Evolutionary conservation across 2,329 filamentous ascomycete genomes (phyloP), one percentile per base, ranked within the genome.

Genomic region (Aspergillus carbonarius): DNA sequence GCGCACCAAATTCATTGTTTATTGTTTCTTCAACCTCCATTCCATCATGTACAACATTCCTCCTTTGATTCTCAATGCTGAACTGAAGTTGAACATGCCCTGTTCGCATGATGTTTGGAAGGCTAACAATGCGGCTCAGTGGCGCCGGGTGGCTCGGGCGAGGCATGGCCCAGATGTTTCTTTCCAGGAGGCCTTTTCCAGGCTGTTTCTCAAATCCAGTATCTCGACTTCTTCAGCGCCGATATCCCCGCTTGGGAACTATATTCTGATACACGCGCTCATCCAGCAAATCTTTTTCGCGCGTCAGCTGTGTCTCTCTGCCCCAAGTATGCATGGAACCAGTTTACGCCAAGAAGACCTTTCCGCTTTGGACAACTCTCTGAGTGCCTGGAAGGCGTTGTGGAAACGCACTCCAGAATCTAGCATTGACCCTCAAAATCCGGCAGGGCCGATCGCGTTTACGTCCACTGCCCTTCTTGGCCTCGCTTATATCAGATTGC

Each of bases 21-120:
- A 85, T 69, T 80, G 82, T 69, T 80, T 86, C 63, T 83, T 84
- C 59, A 85, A 86, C 64, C 75, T 87, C 1, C 84, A 86, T 61
- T 84, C 81, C 34, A 84, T 87, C 55, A 84, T 84, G 64, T 87
- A 85, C 74, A 83, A 86, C 68, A 83, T 85, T 13, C 83, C 84
- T 27, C 84, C 85, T 0, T 74, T 85, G 44, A 80, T 87, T 25
- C 67, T 84, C 54, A 85, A 83, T 64, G 77, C 78, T 32, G 82
- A 86, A 68, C 68, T 86, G 52, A 79, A 79, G 53, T 69, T 85
- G 61, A 78, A 79, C 52, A 78, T 87, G 63, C 84, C 84, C 0
- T 82, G 79, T 60, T 80, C 78, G 47, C 79, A 80, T 34, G 79
- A 81, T 23, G 79, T 83, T 58, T 87, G 83, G 80, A 83, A 82